Evolutionary conservation across 208 protist genomes (phyloP), one percentile per base, ranked within the genome.

Genomic region (Crithidia bombi): DNA sequence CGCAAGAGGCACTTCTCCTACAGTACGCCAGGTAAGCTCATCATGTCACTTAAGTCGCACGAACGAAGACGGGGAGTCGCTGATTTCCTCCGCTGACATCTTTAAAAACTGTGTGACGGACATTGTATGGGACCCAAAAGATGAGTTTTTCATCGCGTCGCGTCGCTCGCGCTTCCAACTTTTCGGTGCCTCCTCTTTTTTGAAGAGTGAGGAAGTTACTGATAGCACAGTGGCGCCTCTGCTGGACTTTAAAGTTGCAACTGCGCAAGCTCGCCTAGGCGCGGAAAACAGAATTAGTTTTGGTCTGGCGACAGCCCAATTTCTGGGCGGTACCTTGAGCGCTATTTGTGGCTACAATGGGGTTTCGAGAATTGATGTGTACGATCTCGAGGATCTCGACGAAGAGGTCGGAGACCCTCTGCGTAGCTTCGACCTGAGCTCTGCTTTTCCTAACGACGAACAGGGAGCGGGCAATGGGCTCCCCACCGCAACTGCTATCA

Each of bases 331-430:
- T 5, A 81, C 90, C 5, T 67, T 91, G 10, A 66, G 82, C 38
- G 28, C 85, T 10, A 43, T 84, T 23, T 80, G 68, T 10, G 74
- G 72, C 1, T 91, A 91, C 62, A 73, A 72, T 46, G 68, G 78
- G 4, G 50, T 65, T 2, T 62, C 80, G 4, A 46, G 71, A 9
- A 49, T 90, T 2, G 87, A 95, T 46, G 69, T 95, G 9, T 92
- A 93, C 76, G 90, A 95, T 65, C 58, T 95, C 9, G 86, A 95
- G 52, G 72, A 82, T 3, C 79, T 95, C 17, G 90, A 95, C 41
- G 90, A 95, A 65, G 71, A 50, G 9, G 73, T 62, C 0, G 80
- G 83, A 52, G 75, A 75, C 3, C 79, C 90, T n/a, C 50, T 82
- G 12, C 72, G 77, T 30, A 79, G 72, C 15, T 91, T 86, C 52